phyloP scores from a whole-genome alignment of 2,329 filamentous ascomycete species.

The Aspergillus eucalypticola region DNA sequence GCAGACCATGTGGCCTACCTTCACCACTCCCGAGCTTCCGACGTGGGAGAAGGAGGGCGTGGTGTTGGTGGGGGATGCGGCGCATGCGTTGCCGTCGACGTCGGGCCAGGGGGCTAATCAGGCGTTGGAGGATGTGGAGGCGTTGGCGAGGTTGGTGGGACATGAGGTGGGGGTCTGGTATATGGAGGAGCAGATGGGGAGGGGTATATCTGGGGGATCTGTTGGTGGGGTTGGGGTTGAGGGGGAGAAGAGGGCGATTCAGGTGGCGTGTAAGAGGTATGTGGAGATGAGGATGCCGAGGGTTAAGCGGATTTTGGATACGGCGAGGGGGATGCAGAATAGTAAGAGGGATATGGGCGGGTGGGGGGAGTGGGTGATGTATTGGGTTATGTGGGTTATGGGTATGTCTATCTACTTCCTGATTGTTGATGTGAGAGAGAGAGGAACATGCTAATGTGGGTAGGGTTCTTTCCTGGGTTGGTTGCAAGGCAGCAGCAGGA shows the following conservation, averaged over 20 bases:
- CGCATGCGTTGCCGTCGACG: slow-evolving; percentile 57
- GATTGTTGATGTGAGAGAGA: neutral
- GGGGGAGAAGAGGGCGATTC: slow-evolving; percentile 25
- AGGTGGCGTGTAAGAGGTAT: slow-evolving; percentile 33
- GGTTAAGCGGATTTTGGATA: slow-evolving; percentile 35
- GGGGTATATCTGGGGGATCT: too few species aligned
- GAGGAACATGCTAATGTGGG: neutral
- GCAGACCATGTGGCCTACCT: slow-evolving; percentile 51
- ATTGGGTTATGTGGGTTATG: slow-evolving; percentile 38
- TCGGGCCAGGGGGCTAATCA: slow-evolving; percentile 59
- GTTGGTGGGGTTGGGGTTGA: neutral
- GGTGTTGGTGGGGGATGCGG: slow-evolving; percentile 59
- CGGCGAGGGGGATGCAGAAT: slow-evolving; percentile 35
- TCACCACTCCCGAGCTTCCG: slow-evolving; percentile 50
- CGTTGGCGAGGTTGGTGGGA: slow-evolving; percentile 45
- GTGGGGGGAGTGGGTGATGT: slow-evolving; percentile 42
- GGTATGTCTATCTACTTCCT: slow-evolving; percentile 26
- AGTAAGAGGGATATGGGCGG: slow-evolving; percentile 37
- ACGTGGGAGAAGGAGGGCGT: slow-evolving; percentile 51
- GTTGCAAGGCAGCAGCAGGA: slow-evolving; percentile 17
- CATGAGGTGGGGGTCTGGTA: slow-evolving; percentile 18
- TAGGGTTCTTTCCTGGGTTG: slow-evolving; percentile 28
- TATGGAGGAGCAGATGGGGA: neutral
- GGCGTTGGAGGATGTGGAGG: slow-evolving; percentile 57
- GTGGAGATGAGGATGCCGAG: slow-evolving; percentile 34